Evolutionary conservation across 108 stramenopile species (phyloP).

Genomic region (Schizochytrium sp.): DNA sequence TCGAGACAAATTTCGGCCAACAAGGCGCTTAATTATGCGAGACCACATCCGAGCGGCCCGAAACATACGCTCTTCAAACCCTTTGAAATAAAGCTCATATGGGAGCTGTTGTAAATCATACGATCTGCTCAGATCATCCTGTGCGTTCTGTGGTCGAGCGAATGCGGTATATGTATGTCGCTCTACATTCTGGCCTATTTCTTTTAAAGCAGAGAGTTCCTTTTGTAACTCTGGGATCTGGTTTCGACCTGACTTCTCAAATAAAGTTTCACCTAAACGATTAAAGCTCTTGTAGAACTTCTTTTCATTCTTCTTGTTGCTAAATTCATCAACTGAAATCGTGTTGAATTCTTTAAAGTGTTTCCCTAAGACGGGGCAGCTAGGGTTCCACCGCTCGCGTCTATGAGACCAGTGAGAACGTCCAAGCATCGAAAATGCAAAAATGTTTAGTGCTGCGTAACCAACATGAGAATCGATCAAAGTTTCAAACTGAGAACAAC

Average conservation of each 20-base stretch:
- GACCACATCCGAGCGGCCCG: slow-evolving; percentile 1
- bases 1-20: neutral
- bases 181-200: too few relatives aligned
- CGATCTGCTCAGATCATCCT: too few relatives aligned
- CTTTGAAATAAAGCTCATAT: too few relatives aligned
- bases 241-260: neutral
- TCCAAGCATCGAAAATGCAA: neutral
- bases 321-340: neutral
- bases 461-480: neutral
- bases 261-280: neutral
- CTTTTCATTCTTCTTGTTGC: neutral
- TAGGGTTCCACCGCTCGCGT: neutral
- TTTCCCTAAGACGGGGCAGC: neutral
- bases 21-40: neutral
- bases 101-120: too few relatives aligned
- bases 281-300: neutral
- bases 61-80: too few relatives aligned
- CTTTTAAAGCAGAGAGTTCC: too few relatives aligned
- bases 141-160: too few relatives aligned
- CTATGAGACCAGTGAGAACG: neutral
- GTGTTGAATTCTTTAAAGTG: neutral
- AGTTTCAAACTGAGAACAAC: neutral
- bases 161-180: too few relatives aligned
- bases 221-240: too few relatives aligned
- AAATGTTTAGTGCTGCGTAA: neutral